A percentile compares a stretch with the other conserved stretches of the same genome.
These are phyloP conservation scores for Phytopythium montanum DNA, from an alignment of 352 stramenopile species.

Conservation along the genomic window DNA sequence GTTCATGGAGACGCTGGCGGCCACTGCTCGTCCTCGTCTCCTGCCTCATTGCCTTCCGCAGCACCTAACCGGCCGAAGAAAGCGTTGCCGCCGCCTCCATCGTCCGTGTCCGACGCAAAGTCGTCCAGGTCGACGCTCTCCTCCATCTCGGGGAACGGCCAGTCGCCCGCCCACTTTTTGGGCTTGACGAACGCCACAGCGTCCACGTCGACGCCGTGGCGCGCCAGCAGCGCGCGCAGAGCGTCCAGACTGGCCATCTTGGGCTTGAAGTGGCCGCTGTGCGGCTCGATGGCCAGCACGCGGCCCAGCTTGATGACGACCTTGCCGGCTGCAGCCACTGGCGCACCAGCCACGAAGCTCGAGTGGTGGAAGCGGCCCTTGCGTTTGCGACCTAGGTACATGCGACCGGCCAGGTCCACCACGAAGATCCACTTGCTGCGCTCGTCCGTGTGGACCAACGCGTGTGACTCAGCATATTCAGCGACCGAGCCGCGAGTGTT, in stretches of 20 bases:
- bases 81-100: conserved; percentile 25
- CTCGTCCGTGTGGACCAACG: conserved; percentile 50
- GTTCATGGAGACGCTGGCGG: not conserved
- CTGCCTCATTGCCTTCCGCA: not conserved
- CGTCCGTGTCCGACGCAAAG: conserved; percentile 46
- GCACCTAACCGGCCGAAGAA: not conserved
- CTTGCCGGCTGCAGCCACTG: conserved; percentile 63
- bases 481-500: conserved; percentile 9
- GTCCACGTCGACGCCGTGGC: conserved; percentile 34
- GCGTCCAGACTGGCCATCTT: conserved; percentile 40
- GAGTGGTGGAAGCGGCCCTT: conserved; percentile 78
- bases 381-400: conserved; percentile 69
- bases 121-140: conserved; percentile 33
- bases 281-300: conserved; percentile 61
- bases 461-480: conserved; percentile 29
- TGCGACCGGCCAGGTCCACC: conserved; percentile 28
- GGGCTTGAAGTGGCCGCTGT: conserved; percentile 77
- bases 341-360: conserved; percentile 63
- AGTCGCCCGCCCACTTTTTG: conserved; percentile 63
- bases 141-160: conserved; percentile 43
- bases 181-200: conserved; percentile 55
- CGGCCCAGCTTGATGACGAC: conserved; percentile 53
- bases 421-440: conserved; percentile 81
- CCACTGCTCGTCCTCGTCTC: not conserved
- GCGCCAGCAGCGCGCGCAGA: conserved; percentile 35